Evolutionary conservation across 306 rosid species (phyloP), one percentile per base, ranked within the genome.

Genomic region (Luffa acutangula): DNA sequence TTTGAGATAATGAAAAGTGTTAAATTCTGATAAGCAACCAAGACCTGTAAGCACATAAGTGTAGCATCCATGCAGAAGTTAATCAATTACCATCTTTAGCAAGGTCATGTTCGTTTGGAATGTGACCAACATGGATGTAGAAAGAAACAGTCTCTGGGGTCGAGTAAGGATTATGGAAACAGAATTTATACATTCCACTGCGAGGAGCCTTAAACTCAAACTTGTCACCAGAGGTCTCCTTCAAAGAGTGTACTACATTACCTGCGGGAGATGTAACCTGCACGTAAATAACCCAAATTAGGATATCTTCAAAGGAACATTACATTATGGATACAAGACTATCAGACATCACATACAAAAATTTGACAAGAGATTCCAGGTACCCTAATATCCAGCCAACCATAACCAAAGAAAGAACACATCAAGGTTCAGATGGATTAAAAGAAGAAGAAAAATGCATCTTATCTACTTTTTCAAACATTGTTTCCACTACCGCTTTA

Each of bases 91-190:
- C 99, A 82, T 96, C 97, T 82, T 96, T 96, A 69, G 99, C 99
- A 67, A 91, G 91, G 72, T 96, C 89, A 52, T 90, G 96, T 88
- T 96, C 98, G 53, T 86, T 86, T 53, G 99, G 99, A 84, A 96
- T 96, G 83, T 96, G 99, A 71, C 99, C 98, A 67, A 93, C 91
- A 80, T 96, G 99, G 39, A 96, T 91, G 90, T 96, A 87, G 89
- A 96, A 96, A 73, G 99, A 96, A 85, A 96, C 97, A 8, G 99
- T 96, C 90, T 96, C 99, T 0, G 99, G 98, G 41, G 98, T 91
- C 0, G 99, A 91, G 90, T 93, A 85, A 6, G 99, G 92, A 88
- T 96, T 96, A 72, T 91, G 97, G 67, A 96, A 96, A 83, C 99
- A 96, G 78, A 96, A 96, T 81, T 90, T 96, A 74, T 90, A 93